A percentile compares a stretch with the other conserved stretches of the same genome.
Conservation (phyloP, 495 filamentous ascomycete species). For the Trichoderma orchidacearum region DNA sequence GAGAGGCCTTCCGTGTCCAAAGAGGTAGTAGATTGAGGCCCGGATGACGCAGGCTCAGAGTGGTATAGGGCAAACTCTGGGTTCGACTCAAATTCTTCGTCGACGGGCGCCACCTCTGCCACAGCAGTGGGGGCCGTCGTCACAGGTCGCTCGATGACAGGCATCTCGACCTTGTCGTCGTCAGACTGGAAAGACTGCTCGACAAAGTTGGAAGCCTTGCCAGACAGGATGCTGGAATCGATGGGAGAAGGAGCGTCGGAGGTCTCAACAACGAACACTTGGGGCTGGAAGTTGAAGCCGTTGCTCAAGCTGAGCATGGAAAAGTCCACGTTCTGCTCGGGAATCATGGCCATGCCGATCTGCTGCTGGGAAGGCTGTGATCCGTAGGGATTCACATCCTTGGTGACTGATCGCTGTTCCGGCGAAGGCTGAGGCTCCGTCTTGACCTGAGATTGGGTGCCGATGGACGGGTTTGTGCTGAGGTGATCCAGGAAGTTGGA, state of each 20-base stretch:
- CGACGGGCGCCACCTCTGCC: conserved; percentile 14
- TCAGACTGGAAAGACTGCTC: conserved; percentile 26
- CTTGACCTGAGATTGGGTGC: conserved; percentile 18
- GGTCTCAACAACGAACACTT: conserved; percentile 68
- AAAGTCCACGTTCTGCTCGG: conserved; percentile 58
- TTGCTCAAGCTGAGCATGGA: conserved; percentile 40
- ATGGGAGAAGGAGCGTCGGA: conserved; percentile 54
- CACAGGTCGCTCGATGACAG: conserved; percentile 29
- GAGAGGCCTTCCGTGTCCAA: conserved; percentile 18
- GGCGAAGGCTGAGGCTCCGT: conserved; percentile 21
- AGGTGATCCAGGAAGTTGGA: conserved; percentile 66
- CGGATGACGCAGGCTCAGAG: conserved; percentile 12
- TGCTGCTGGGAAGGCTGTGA: conserved; percentile 30
- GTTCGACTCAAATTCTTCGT: conserved; percentile 23
- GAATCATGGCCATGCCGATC: conserved; percentile 61
- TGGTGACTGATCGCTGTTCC: conserved; percentile 35
- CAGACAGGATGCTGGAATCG: conserved; percentile 47
- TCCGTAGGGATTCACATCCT: conserved; percentile 49
- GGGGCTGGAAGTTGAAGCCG: conserved; percentile 53
- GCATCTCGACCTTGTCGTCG: conserved; percentile 31
- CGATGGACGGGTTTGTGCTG: conserved; percentile 32
- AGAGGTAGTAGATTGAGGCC: conserved; percentile 8
- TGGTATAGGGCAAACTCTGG: conserved; percentile 50
- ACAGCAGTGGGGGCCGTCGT: conserved; percentile 16
- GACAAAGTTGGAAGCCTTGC: conserved; percentile 46